A percentile compares a stretch with the other conserved stretches of the same genome.
Conservation (phyloP, 169 alveolate species). For the Eimeria sp. region DNA sequence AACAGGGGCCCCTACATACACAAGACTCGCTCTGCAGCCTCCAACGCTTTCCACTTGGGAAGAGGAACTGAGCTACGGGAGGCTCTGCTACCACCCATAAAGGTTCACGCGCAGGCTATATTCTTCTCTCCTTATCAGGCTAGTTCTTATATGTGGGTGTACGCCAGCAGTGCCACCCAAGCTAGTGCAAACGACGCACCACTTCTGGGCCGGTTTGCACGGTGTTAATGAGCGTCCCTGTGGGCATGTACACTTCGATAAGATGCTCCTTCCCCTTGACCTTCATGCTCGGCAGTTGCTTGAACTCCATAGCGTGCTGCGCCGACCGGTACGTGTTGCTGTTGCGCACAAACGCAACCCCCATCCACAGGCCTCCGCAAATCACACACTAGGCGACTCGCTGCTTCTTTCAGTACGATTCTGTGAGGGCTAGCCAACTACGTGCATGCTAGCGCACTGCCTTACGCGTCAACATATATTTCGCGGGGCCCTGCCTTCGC, state of each 20-base stretch:
- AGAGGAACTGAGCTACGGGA: neutral
- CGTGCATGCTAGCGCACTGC: neutral
- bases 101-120: neutral
- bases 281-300: conserved; percentile 79
- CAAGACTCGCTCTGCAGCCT: conserved; percentile 2
- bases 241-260: conserved; percentile 82
- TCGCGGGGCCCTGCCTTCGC: conserved; percentile 87
- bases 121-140: neutral
- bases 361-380: neutral
- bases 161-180: neutral
- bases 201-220: conserved; percentile 54
- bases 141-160: neutral
- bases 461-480: conserved; percentile 84
- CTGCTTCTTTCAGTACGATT: neutral
- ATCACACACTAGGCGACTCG: neutral
- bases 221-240: conserved; percentile 66
- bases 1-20: conserved; percentile 68
- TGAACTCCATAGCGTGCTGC: conserved; percentile 79
- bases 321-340: conserved; percentile 86
- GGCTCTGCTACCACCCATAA: neutral
- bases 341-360: conserved; percentile 22
- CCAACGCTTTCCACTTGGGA: neutral
- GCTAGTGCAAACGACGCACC: neutral
- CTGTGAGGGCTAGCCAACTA: neutral
- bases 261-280: conserved; percentile 84